Conservation (phyloP, 306 rosid genomes). For the Alnus glutinosa region DNA sequence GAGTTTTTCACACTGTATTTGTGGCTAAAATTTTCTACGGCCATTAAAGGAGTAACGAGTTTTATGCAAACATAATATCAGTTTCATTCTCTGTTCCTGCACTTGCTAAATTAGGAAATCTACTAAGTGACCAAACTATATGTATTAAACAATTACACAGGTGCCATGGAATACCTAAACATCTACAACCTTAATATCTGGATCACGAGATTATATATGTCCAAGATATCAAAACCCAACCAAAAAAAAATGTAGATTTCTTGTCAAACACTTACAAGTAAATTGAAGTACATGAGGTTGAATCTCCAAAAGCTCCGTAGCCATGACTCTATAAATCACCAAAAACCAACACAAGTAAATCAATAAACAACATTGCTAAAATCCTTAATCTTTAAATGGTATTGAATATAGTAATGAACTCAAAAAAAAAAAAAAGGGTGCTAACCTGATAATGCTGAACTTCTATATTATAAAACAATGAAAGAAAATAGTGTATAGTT, state of each 20-base stretch:
- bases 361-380: not conserved
- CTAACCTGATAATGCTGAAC: not conserved
- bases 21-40: not conserved
- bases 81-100: not conserved
- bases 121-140: not conserved
- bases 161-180: not conserved
- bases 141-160: not conserved
- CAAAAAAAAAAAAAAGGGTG: no score
- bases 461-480: not conserved
- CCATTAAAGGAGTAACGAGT: not conserved
- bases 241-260: not conserved
- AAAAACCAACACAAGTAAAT: conserved; percentile 11
- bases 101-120: not conserved
- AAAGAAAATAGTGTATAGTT: not conserved
- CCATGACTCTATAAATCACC: conserved; percentile 42
- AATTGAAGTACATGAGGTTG: conserved; percentile 71
- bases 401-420: not conserved
- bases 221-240: not conserved
- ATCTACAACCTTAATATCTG: not conserved
- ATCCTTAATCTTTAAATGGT: not conserved
- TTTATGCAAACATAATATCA: not conserved
- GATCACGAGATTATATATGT: not conserved
- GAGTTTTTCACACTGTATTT: not conserved
- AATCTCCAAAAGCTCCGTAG: conserved; percentile 73
- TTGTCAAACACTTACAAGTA: conserved; percentile 53